Conservation (phyloP, 805 yeast species). For the Nakazawaea ambrosiae region DNA sequence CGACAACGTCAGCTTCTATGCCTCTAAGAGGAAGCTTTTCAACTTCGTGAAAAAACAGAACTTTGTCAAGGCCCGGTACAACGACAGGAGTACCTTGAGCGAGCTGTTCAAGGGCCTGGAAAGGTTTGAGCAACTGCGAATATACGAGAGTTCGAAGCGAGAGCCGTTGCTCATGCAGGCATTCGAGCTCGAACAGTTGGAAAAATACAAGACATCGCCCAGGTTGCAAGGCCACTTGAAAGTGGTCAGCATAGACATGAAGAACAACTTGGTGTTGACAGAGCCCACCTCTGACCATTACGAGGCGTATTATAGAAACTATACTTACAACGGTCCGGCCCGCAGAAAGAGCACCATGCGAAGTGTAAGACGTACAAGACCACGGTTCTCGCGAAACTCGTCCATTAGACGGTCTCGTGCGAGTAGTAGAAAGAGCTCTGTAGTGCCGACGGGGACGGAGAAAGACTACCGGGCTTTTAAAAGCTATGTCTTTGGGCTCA, state of each 20-base stretch:
- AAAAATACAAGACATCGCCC: conserved; percentile 17
- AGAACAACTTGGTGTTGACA: conserved; percentile 10
- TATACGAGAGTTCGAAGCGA: neutral
- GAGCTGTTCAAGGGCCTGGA: conserved; percentile 1
- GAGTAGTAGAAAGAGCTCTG: neutral
- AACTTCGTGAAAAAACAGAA: neutral
- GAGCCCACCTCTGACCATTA: conserved; percentile 13
- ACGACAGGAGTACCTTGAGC: neutral
- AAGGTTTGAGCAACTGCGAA: neutral
- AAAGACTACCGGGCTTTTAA: conserved; percentile 17
- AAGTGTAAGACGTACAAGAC: neutral
- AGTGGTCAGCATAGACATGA: conserved; percentile 9
- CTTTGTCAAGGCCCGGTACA: conserved; percentile 1
- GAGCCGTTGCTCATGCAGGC: conserved; percentile 4
- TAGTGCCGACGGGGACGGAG: conserved; percentile 11
- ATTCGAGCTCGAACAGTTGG: conserved; percentile 7
- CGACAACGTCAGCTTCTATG: neutral
- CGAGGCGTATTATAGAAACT: conserved; percentile 11
- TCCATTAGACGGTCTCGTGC: neutral
- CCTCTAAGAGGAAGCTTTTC: conserved; percentile 5
- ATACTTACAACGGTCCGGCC: conserved; percentile 6
- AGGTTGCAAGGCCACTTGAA: conserved; percentile 15
- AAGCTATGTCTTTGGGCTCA: conserved; percentile 13
- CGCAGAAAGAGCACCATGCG: conserved; percentile 8
- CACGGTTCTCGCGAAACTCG: neutral